These are phyloP conservation scores for Venturiaceae sp. DNA, from an alignment of 2,329 filamentous ascomycete genomes.

Conservation along the genomic window DNA sequence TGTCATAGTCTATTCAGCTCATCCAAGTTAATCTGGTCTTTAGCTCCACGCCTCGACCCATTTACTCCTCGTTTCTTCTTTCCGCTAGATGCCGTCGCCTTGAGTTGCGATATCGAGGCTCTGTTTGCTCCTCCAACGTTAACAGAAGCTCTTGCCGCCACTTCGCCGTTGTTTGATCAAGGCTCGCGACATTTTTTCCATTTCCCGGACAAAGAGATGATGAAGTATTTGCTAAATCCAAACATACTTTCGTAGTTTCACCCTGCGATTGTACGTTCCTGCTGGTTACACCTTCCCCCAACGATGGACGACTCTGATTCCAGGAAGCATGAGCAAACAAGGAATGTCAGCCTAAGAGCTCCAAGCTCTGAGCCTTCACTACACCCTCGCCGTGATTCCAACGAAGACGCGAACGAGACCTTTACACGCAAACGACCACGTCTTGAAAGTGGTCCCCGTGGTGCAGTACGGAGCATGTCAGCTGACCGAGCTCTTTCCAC, in stretches of 20 bases:
- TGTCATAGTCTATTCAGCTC: neutral
- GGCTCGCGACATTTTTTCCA: no score
- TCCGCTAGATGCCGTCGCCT: neutral
- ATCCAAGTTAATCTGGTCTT: neutral
- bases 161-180: no score
- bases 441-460: conserved; percentile 26
- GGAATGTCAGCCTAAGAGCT: conserved; percentile 8
- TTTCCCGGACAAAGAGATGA: neutral
- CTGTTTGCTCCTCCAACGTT: neutral
- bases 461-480: conserved; percentile 21
- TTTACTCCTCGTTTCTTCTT: neutral
- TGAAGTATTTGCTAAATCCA: neutral
- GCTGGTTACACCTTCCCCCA: neutral
- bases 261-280: neutral
- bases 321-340: neutral
- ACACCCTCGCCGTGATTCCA: conserved; percentile 30
- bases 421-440: conserved; percentile 36
- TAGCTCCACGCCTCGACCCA: neutral
- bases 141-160: no score
- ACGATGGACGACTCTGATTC: neutral
- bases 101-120: neutral
- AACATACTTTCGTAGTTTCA: neutral
- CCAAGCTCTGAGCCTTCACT: conserved; percentile 21
- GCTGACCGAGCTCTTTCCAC: conserved; percentile 12
- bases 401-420: conserved; percentile 33